Base-by-base conservation (phyloP, 2,329 filamentous ascomycete species). In the Magnaporthales sp. region DNA sequence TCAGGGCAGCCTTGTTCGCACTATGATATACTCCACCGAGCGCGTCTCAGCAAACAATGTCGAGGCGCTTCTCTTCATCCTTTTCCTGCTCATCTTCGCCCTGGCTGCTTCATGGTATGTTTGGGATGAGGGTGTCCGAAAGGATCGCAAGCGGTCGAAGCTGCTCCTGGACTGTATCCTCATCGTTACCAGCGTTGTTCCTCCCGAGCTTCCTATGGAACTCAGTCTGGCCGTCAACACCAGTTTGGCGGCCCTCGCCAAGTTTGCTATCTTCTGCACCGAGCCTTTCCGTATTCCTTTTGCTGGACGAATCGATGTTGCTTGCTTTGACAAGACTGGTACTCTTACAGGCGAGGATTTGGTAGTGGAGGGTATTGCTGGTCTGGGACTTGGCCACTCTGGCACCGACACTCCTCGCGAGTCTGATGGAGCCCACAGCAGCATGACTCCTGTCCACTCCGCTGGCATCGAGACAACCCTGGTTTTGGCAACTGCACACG, bases 21-120 rank as follows among this genome's bases (percentile, higher is more conserved):
- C 95, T 71, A 99, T 99, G 95, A 99, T 99, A 74, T 99, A 97
- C 81, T 97, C 96, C 1, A 99, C 95, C 1, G 95, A 99, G 78
- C 92, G 94, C 71, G 94, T 99, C 27, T 98, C 94, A n/a, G 95
- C 95, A 72, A 97, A 97, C 80, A 98, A 99, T 74, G 89, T 89
- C 61, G 95, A 99, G 79, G 95, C 95, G 1, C 81, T 99, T n/a
- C 84, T 96, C 68, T 99, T 99, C 81, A 99, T 99, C 71, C 84
- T 99, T 68, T 99, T 99, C 84, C 85, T 99, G 30, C 86, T 97
- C 66, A 86, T 98, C 73, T 99, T 99, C 80, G 96, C 96, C 73
- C 87, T 99, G 76, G 96, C 95, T 67, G 95, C 95, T 65, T 97
- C 95, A 13, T 97, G 95, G 93, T 99, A 99, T 77, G 95, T 99